Conservation (phyloP, 140 eudicot genomes). For the Bidens hawaiensis region DNA sequence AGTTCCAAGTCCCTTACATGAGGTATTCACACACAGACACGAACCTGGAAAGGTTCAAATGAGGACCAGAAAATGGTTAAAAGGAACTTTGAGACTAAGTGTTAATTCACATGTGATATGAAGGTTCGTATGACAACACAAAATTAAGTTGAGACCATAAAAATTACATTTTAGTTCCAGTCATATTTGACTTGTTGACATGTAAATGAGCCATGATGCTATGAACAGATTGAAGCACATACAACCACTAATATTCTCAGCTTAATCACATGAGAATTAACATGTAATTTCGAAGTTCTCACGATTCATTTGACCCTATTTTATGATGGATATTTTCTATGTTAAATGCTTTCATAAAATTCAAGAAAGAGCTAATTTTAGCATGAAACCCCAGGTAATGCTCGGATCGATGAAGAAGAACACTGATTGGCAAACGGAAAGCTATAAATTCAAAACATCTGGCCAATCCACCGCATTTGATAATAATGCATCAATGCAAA, state of each 20-base stretch:
- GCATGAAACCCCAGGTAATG: too few relatives aligned
- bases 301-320: background rate
- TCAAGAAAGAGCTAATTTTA: too few relatives aligned
- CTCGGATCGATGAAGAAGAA: too few relatives aligned
- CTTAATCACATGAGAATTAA: background rate
- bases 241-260: background rate
- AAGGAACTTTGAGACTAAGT: too few relatives aligned
- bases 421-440: too few relatives aligned
- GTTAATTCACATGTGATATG: too few relatives aligned
- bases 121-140: background rate
- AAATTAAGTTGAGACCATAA: background rate
- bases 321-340: too few relatives aligned
- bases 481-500: too few relatives aligned
- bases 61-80: too few relatives aligned
- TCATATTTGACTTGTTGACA: background rate
- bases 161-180: background rate
- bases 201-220: background rate
- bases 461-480: too few relatives aligned
- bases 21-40: slow-evolving; percentile 34
- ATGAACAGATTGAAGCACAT: background rate
- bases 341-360: too few relatives aligned
- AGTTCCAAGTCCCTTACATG: slow-evolving; percentile 30
- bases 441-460: too few relatives aligned
- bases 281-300: background rate
- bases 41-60: background rate